phyloP scores from a whole-genome alignment of 108 stramenopile species.

The Skeletonema costatum region DNA sequence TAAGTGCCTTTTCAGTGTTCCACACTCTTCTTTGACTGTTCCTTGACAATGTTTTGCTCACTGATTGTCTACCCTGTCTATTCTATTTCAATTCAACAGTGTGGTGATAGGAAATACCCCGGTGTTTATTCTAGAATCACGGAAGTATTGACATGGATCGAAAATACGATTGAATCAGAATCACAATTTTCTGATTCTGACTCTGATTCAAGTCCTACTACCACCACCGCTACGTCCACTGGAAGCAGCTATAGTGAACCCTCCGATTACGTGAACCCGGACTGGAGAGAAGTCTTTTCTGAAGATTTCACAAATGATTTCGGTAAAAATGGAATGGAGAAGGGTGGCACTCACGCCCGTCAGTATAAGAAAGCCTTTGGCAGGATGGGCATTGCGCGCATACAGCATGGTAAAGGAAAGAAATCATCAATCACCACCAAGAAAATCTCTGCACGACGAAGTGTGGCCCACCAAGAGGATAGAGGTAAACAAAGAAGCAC shows the following conservation, averaged over 20 bases:
- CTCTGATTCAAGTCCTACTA: not conserved
- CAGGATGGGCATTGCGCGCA: slow-evolving; percentile 11
- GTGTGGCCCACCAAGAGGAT: too few relatives aligned
- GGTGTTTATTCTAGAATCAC: slow-evolving; percentile 29
- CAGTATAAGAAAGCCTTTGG: not conserved
- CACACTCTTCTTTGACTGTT: not conserved
- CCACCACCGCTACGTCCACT: not conserved
- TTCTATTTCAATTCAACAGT: not conserved
- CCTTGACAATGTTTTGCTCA: not conserved
- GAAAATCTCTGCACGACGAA: too few relatives aligned
- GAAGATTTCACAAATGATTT: slow-evolving; percentile 16
- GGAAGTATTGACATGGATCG: slow-evolving; percentile 11
- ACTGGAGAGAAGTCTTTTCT: not conserved
- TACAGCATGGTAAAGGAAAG: slow-evolving; percentile 26
- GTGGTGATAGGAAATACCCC: slow-evolving; percentile 6
- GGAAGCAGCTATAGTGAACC: not conserved
- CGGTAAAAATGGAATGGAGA: slow-evolving; percentile 6
- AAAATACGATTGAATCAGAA: not conserved
- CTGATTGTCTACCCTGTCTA: not conserved
- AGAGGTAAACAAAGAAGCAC: not conserved
- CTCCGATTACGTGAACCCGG: not conserved
- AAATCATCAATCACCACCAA: slow-evolving; percentile 18
- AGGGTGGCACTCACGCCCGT: slow-evolving; percentile 5
- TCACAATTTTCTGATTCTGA: not conserved
- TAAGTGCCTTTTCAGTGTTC: not conserved